Percentiles rank a stretch among this genome's conserved stretches.
Conservation (phyloP, 2,329 filamentous ascomycete species). For the Venturia nashicola region DNA sequence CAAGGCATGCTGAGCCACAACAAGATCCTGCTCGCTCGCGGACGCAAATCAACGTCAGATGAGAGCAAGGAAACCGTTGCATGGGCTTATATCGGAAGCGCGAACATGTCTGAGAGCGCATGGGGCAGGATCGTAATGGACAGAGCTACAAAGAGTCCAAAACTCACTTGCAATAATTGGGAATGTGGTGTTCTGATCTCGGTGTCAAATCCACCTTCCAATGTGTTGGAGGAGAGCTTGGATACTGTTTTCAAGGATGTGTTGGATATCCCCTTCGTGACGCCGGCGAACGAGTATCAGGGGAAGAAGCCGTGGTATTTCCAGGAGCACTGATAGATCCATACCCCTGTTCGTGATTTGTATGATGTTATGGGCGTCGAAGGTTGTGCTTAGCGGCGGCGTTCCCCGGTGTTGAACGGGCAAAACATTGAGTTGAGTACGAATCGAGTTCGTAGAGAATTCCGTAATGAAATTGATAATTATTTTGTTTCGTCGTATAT, state of each 20-base stretch:
- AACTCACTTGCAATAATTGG: slow-evolving; percentile 84
- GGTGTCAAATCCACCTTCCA: slow-evolving; percentile 21
- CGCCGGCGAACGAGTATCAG: not conserved
- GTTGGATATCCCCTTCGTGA: slow-evolving; percentile 4
- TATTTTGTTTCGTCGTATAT: too few relatives aligned
- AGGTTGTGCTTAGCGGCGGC: too few relatives aligned
- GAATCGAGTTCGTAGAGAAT: too few relatives aligned
- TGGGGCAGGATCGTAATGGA: slow-evolving; percentile 77
- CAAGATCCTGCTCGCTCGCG: slow-evolving; percentile 34
- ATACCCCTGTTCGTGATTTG: not conserved
- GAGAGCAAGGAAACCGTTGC: slow-evolving; percentile 27
- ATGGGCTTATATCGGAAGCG: slow-evolving; percentile 82
- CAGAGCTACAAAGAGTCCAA: slow-evolving; percentile 51
- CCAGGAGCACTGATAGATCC: not conserved
- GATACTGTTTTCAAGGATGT: slow-evolving; percentile 1
- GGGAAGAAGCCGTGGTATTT: slow-evolving; percentile 6
- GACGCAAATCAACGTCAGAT: slow-evolving; percentile 14
- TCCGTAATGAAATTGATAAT: too few relatives aligned
- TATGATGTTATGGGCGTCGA: too few relatives aligned
- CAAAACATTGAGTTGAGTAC: too few relatives aligned
- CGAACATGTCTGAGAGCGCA: slow-evolving; percentile 85
- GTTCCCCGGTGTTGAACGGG: too few relatives aligned
- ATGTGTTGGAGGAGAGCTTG: not conserved
- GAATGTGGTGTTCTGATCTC: slow-evolving; percentile 82
- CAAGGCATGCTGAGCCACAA: slow-evolving; percentile 72